Evolutionary conservation across 2,329 filamentous ascomycete genomes (phyloP), one percentile per base, ranked within the genome.

Genomic region (Exophiala spinifera): DNA sequence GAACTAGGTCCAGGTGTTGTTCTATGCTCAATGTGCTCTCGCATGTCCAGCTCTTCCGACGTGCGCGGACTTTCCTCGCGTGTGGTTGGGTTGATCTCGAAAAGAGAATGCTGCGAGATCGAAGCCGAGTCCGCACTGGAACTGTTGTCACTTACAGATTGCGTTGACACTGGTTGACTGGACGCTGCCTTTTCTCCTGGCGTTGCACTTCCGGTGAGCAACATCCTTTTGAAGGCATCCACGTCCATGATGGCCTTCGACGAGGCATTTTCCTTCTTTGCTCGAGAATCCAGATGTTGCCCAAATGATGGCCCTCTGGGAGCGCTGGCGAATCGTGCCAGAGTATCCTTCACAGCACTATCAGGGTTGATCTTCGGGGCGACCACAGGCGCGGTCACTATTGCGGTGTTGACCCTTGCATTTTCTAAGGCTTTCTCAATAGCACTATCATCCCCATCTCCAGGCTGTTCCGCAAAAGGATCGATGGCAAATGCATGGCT

Each of bases 181-280:
- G 67, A 54, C 37, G 57, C 49, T 17, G 45, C 28, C 10, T 36
- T 28, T 28, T 65, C 62, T 58, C 59, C 45, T 56, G 61, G 40
- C 31, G 56, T 63, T 25, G 66, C 53, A 42, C 68, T 57, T 17
- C 89, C 89, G 0, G 88, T 94, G 73, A 94, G 76, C 45, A 94
- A 77, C 57, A 94, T 72, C 55, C 85, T 80, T 65, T 85, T 85
- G 72, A 94, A 94, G 6, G 88, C 84, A 66, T 89, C 84, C 1
- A 92, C 89, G 66, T 94, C 87, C 59, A 92, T 71, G 0, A 82
- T 78, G 34, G 67, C 68, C 65, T 67, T 72, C 45, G 63, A 59
- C 53, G 60, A 63, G 14, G 55, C 61, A 57, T 39, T 20, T 37
- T 44, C 40, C 21, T 58, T 50, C 37, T 55, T 53, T 33, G 14